Base-by-base conservation (phyloP, 2,329 filamentous ascomycete species). In the Teratosphaeriaceae sp. region DNA sequence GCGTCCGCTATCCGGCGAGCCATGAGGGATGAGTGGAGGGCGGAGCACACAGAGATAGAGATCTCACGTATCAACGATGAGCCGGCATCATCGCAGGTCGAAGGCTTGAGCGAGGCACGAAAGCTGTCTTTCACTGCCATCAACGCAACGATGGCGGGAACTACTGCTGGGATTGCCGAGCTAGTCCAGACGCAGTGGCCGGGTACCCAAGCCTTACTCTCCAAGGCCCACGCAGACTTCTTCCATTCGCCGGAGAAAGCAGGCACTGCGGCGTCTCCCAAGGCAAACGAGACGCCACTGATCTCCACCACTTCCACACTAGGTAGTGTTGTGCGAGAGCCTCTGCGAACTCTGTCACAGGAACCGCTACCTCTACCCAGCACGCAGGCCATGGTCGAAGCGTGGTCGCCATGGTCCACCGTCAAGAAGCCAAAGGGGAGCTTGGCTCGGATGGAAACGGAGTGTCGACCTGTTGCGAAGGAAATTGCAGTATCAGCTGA, bases 321-420 rank as follows among this genome's bases (percentile, higher is more conserved):
- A 20, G 19, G 3, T 5, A 38, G 4, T 16, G 24, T 19, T 9
- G 16, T 4, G 15, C 36, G 35, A 29, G 47, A 43, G 13, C 51
- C 50, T 35, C 47, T 54, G 3, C 44, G 29, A 29, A 44, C 42
- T 15, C 47, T 54, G 13, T 54, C 50, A 12, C 52, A 57, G 40
- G 54, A 55, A 34, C 41, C 56, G 16, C 63, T 27, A 3, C 37
- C 37, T 12, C 24, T 56, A 38, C 58, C 67, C 23, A 69, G 65
- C 44, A 73, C 70, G 2, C 70, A 73, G 42, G 66, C 67, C 13
- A 52, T 73, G 7, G 62, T 72, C 36, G 59, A 62, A 20, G 65
- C 60, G 7, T 63, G 49, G 64, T 60, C 40, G 59, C 66, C 35
- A 53, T 69, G 31, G 67, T 69, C 55, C 45, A 67, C 65, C 9